Conservation (phyloP, 2,329 filamentous ascomycete genomes). For the Neofusicoccum laricinum region DNA sequence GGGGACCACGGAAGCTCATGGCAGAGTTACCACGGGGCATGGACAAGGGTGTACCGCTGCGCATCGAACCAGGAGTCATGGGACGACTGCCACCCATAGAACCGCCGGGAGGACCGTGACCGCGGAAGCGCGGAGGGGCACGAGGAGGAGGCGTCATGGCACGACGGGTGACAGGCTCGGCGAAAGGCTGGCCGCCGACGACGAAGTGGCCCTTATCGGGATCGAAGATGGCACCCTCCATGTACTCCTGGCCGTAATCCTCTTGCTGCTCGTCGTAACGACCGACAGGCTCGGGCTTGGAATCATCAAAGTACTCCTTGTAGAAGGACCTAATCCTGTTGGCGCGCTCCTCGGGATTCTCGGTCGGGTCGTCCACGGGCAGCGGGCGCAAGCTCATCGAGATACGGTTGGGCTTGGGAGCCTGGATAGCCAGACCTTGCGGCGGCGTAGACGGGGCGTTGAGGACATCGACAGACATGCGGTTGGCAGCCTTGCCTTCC, state of each 20-base stretch:
- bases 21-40: slow-evolving; percentile 39
- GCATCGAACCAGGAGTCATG: slow-evolving; percentile 6
- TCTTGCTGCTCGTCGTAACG: slow-evolving; percentile 62
- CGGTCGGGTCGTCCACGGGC: slow-evolving; percentile 74
- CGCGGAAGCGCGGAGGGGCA: slow-evolving; percentile 56
- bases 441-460: background rate
- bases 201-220: slow-evolving; percentile 66
- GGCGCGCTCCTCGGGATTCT: slow-evolving; percentile 90
- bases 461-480: background rate
- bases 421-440: slow-evolving; percentile 5
- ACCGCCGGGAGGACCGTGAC: slow-evolving; percentile 37
- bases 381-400: slow-evolving; percentile 73
- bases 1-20: slow-evolving; percentile 35
- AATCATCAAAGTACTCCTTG: slow-evolving; percentile 98
- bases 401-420: slow-evolving; percentile 45
- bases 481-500: background rate
- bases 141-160: slow-evolving; percentile 93
- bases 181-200: slow-evolving; percentile 60
- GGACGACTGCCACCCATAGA: slow-evolving; percentile 22
- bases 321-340: slow-evolving; percentile 98
- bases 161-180: slow-evolving; percentile 79
- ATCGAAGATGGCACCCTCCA: slow-evolving; percentile 54
- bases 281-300: slow-evolving; percentile 47
- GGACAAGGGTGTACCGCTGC: slow-evolving; percentile 21
- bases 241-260: slow-evolving; percentile 69